A percentile compares a stretch with the other conserved stretches of the same genome.
These are phyloP conservation scores for Spathaspora passalidarum DNA, from an alignment of 805 yeast genomes.

Conservation along the genomic window DNA sequence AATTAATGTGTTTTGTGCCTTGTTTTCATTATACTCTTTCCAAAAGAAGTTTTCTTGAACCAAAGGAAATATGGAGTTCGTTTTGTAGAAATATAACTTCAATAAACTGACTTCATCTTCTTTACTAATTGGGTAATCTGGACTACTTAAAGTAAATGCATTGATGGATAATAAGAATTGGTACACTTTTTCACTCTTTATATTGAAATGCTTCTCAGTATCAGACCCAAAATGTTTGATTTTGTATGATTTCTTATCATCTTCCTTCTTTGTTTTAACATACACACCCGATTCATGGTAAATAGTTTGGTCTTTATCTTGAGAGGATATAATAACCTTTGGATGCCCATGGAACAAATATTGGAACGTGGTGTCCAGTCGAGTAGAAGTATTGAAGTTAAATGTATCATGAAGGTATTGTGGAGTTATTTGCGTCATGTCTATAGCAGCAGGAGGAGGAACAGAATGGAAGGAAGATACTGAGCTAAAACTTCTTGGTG, in stretches of 20 bases:
- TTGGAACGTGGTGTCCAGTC: conserved; percentile 19
- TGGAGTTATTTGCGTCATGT: conserved; percentile 16
- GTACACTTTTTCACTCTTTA: conserved; percentile 13
- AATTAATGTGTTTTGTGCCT: conserved; percentile 18
- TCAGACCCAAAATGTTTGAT: conserved; percentile 5
- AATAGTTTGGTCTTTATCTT: conserved; percentile 16
- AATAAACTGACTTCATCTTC: conserved; percentile 19
- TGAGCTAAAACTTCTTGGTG: background rate
- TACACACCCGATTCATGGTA: conserved; percentile 26
- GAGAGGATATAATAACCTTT: conserved; percentile 19
- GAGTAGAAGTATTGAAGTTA: conserved; percentile 23
- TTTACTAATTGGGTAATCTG: conserved; percentile 17
- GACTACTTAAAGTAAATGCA: conserved; percentile 29
- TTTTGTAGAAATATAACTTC: conserved; percentile 27
- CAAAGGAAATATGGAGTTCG: conserved; percentile 33
- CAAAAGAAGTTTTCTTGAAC: conserved; percentile 26
- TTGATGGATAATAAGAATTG: conserved; percentile 20
- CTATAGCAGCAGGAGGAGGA: background rate
- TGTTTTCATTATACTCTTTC: conserved; percentile 20
- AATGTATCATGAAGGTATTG: conserved; percentile 17
- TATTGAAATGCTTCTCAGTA: conserved; percentile 12
- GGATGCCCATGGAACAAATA: conserved; percentile 25
- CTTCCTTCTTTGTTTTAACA: conserved; percentile 12
- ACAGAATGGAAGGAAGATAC: background rate
- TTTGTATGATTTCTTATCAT: conserved; percentile 7